These are phyloP conservation scores for Pseudogymnoascus sp. DNA, from an alignment of 2,329 filamentous ascomycete genomes.

Conservation along the genomic window DNA sequence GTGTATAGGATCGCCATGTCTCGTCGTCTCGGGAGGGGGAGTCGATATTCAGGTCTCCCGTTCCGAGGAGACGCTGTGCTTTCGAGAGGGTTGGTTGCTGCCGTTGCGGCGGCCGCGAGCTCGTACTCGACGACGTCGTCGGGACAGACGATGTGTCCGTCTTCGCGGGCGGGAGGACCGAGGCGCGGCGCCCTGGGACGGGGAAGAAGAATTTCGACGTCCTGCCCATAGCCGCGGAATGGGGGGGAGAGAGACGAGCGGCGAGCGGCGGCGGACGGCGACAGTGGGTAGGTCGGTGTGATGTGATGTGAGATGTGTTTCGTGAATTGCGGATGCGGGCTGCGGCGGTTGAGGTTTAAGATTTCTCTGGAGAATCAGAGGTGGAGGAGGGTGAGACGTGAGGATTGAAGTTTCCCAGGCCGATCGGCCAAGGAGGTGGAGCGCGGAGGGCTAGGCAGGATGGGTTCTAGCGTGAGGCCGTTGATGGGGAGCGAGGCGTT, in stretches of 20 bases:
- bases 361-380: background rate
- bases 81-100: conserved; percentile 21
- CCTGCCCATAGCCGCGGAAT: conserved; percentile 24
- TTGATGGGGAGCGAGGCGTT: background rate
- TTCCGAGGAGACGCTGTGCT: conserved; percentile 26
- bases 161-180: background rate
- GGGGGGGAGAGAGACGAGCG: background rate
- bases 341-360: background rate
- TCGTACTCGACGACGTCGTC: background rate
- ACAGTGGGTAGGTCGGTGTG: no score
- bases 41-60: conserved; percentile 40
- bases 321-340: no score
- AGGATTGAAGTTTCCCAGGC: background rate
- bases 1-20: conserved; percentile 14
- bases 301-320: no score
- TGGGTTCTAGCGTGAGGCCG: background rate
- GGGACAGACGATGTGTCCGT: background rate
- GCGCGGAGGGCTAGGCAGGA: background rate
- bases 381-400: background rate
- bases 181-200: conserved; percentile 23
- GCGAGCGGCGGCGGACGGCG: no score
- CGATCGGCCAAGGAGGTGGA: background rate
- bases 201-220: conserved; percentile 30
- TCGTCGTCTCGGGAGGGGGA: conserved; percentile 21
- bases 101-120: conserved; percentile 5